A percentile compares a stretch with the other conserved stretches of the same genome.
These are phyloP conservation scores for Elongisporangium undulatum DNA, from an alignment of 352 stramenopile species.

Conservation along the genomic window DNA sequence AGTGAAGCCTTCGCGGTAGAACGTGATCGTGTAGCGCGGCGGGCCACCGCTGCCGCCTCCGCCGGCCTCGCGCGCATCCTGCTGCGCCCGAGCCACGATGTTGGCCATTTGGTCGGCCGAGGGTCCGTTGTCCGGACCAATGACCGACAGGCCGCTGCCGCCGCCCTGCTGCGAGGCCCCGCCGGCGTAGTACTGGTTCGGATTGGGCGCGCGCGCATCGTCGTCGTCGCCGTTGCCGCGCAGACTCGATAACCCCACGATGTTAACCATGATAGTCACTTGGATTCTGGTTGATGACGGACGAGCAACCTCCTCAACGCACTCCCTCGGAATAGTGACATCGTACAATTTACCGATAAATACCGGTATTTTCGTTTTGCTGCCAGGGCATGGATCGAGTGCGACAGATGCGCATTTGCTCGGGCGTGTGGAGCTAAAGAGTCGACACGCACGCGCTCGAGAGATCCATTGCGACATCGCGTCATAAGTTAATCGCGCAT, in stretches of 20 bases:
- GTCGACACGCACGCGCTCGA: too few species aligned
- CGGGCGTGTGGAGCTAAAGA: too few species aligned
- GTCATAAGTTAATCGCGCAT: too few species aligned
- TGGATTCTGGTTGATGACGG: slow-evolving; percentile 1
- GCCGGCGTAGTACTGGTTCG: slow-evolving; percentile 74
- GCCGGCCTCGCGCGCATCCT: slow-evolving; percentile 39
- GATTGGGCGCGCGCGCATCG: slow-evolving; percentile 25
- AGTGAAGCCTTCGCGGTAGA: slow-evolving; percentile 84
- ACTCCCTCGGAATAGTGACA: slow-evolving; percentile 9
- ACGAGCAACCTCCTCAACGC: background rate
- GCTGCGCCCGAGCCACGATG: slow-evolving; percentile 79
- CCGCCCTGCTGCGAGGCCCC: slow-evolving; percentile 61
- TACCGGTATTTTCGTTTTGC: too few species aligned
- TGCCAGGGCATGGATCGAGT: too few species aligned
- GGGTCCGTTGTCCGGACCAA: slow-evolving; percentile 37
- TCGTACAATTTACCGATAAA: slow-evolving; percentile 5
- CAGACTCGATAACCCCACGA: slow-evolving; percentile 76
- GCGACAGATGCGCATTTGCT: too few species aligned
- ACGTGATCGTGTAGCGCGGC: slow-evolving; percentile 71
- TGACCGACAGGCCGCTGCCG: slow-evolving; percentile 72
- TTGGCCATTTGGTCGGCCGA: slow-evolving; percentile 60
- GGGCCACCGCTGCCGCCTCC: slow-evolving; percentile 16
- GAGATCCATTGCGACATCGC: too few species aligned
- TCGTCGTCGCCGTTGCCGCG: slow-evolving; percentile 31
- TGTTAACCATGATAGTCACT: slow-evolving; percentile 56